phyloP scores from a whole-genome alignment of 495 filamentous ascomycete genomes.

The Xylaria castorea region DNA sequence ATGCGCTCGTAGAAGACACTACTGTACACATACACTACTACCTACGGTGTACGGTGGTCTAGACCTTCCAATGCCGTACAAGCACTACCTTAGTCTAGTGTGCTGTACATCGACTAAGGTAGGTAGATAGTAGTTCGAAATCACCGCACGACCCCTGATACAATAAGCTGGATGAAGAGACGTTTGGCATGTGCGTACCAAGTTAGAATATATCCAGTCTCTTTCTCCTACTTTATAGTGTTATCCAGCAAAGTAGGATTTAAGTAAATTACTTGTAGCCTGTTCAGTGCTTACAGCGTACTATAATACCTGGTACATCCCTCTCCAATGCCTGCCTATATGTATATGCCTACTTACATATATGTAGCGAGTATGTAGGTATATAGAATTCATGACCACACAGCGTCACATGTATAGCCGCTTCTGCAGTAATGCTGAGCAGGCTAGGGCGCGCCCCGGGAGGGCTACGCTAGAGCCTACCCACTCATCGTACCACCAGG shows the following conservation, averaged over 20 bases:
- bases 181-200: no score
- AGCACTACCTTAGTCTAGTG: background rate
- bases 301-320: no score
- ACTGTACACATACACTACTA: background rate
- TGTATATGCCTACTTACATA: background rate
- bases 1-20: background rate
- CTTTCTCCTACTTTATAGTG: background rate
- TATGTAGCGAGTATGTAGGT: background rate
- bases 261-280: background rate
- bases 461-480: background rate
- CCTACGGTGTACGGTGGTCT: background rate
- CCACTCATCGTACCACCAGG: slow-evolving; percentile 7
- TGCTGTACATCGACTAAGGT: background rate
- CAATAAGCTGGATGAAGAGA: background rate
- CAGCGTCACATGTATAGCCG: background rate
- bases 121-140: background rate
- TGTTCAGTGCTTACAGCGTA: background rate
- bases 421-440: background rate
- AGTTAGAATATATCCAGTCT: background rate
- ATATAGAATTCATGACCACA: background rate
- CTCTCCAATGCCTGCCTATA: background rate
- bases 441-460: background rate
- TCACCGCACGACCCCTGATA: background rate
- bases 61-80: background rate
- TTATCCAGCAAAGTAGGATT: background rate